Evolutionary conservation across 768 basidiomycete species (phyloP).

Genomic region (Amyloporia xantha): DNA sequence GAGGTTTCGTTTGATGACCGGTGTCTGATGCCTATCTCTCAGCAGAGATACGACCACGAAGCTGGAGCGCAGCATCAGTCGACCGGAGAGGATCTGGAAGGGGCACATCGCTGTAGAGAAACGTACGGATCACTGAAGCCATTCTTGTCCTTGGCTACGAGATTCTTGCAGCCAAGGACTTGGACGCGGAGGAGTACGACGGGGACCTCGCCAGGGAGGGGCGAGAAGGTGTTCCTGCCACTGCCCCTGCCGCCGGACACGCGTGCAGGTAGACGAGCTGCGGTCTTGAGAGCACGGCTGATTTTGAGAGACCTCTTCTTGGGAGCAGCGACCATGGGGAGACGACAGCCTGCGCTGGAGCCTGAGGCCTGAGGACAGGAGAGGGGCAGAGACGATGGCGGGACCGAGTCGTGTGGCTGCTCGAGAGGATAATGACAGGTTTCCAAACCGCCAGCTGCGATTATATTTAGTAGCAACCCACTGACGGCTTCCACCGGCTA

Average conservation of each 20-base stretch:
- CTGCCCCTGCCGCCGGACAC: constrained; percentile 36
- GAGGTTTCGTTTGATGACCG: constrained; percentile 64
- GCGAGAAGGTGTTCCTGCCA: constrained; percentile 32
- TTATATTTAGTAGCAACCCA: neutral
- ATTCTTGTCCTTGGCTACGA: constrained; percentile 59
- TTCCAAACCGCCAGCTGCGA: neutral
- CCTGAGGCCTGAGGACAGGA: neutral
- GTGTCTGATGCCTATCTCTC: constrained; percentile 58
- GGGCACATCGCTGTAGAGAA: neutral
- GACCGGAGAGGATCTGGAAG: neutral
- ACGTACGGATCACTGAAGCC: constrained; percentile 77
- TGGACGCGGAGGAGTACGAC: constrained; percentile 63
- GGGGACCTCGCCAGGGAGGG: constrained; percentile 56
- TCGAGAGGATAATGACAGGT: neutral
- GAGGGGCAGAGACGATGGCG: neutral
- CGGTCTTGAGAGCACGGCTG: constrained; percentile 52
- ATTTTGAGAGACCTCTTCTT: constrained; percentile 43
- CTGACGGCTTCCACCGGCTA: no score
- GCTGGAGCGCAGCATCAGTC: constrained; percentile 27
- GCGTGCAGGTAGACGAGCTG: constrained; percentile 47
- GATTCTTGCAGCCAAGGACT: constrained; percentile 54
- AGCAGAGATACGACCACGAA: constrained; percentile 65
- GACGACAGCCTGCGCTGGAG: neutral
- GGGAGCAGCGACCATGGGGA: constrained; percentile 26
- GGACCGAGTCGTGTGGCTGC: no score